These are phyloP conservation scores for Arachis stenosperma DNA, from an alignment of 306 rosid genomes.

Conservation along the genomic window DNA sequence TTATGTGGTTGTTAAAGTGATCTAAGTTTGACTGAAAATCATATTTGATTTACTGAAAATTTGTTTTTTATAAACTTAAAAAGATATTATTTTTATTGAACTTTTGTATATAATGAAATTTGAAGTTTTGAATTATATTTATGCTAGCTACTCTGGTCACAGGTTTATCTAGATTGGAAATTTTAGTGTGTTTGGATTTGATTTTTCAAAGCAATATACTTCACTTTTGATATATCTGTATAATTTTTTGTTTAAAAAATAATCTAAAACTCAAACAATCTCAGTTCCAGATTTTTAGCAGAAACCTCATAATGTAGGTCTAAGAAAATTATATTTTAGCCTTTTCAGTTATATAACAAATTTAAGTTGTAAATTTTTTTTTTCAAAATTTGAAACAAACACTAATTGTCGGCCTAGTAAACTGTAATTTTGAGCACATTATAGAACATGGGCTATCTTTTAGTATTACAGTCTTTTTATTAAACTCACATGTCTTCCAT, in stretches of 20 bases:
- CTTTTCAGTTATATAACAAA: too few relatives aligned
- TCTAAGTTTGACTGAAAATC: neutral
- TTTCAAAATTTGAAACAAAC: too few relatives aligned
- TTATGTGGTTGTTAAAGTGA: neutral
- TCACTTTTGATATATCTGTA: too few relatives aligned
- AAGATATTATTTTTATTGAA: neutral
- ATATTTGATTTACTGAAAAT: neutral
- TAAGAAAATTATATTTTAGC: too few relatives aligned
- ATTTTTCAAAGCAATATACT: too few relatives aligned
- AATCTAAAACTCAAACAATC: too few relatives aligned
- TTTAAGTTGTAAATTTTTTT: too few relatives aligned
- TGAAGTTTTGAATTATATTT: neutral
- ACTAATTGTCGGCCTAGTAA: neutral
- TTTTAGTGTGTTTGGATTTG: too few relatives aligned
- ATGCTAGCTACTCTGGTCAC: neutral
- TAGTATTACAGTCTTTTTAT: neutral
- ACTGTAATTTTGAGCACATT: neutral
- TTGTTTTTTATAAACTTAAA: too few relatives aligned
- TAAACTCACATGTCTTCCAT: neutral
- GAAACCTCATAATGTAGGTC: too few relatives aligned
- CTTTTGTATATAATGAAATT: neutral
- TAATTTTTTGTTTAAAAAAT: too few relatives aligned
- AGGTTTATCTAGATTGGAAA: neutral
- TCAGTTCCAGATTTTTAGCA: too few relatives aligned
- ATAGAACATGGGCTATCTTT: neutral